Conservation (phyloP, 2,329 filamentous ascomycete genomes). For the Xylariaceae sp. region DNA sequence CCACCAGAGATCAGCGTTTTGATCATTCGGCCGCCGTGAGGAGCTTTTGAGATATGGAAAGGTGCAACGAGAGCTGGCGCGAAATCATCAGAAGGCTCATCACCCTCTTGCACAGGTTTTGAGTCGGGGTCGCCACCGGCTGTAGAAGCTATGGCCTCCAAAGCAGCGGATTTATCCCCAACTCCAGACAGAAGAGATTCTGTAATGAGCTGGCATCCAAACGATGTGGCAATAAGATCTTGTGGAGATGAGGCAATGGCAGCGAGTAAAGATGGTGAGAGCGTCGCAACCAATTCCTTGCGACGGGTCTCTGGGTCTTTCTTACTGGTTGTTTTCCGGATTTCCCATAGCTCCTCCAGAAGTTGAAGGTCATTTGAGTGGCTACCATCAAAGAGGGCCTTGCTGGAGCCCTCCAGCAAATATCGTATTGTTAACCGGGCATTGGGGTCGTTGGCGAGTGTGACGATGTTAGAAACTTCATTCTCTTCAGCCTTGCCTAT, state of each 20-base stretch:
- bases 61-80: conserved; percentile 22
- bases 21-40: conserved; percentile 74
- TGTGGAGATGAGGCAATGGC: conserved; percentile 66
- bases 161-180: conserved; percentile 71
- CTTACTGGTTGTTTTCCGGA: conserved; percentile 83
- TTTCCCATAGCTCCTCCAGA: conserved; percentile 71
- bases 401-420: conserved; percentile 67
- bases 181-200: conserved; percentile 75
- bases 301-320: conserved; percentile 78
- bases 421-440: conserved; percentile 70
- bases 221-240: conserved; percentile 68
- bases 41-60: conserved; percentile 57
- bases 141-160: conserved; percentile 64
- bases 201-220: conserved; percentile 81
- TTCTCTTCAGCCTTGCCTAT: conserved; percentile 66
- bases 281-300: conserved; percentile 67
- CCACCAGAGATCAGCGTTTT: conserved; percentile 90
- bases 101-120: conserved; percentile 18
- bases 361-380: conserved; percentile 65
- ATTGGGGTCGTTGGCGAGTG: conserved; percentile 61
- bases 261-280: conserved; percentile 72
- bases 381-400: conserved; percentile 56
- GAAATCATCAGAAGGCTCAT: conserved; percentile 34
- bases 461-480: conserved; percentile 60
- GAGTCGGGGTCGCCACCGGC: conserved; percentile 53